These are phyloP conservation scores for Blastobotrys parvus DNA, from an alignment of 805 yeast species.

Conservation along the genomic window DNA sequence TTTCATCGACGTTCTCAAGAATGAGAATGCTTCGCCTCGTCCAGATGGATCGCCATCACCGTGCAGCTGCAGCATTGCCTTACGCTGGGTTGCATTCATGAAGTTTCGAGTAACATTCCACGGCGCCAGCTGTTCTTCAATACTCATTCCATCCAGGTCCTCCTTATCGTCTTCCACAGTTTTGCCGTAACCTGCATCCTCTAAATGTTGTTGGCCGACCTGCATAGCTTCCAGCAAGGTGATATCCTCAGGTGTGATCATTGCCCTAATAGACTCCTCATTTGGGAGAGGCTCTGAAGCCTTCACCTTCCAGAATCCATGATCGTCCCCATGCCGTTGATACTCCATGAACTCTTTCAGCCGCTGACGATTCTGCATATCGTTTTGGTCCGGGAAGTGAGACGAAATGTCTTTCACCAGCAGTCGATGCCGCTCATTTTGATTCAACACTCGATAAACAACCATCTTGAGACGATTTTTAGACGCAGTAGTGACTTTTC, in stretches of 20 bases:
- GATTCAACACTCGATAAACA: constrained; percentile 78
- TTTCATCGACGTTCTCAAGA: constrained; percentile 86
- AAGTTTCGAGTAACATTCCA: constrained; percentile 94
- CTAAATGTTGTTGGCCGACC: constrained; percentile 80
- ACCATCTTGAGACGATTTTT: constrained; percentile 90
- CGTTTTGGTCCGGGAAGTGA: constrained; percentile 95
- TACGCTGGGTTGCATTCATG: constrained; percentile 88
- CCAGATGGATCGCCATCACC: constrained; percentile 96
- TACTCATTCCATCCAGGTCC: constrained; percentile 39
- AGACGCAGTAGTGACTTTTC: constrained; percentile 88
- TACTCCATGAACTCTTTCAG: constrained; percentile 97
- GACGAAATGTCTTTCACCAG: constrained; percentile 79
- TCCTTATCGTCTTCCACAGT: constrained; percentile 35
- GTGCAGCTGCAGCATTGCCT: constrained; percentile 90
- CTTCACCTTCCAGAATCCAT: constrained; percentile 89
- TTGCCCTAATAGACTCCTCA: constrained; percentile 66
- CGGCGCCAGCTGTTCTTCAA: constrained; percentile 82
- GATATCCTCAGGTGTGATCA: constrained; percentile 89
- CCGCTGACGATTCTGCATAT: constrained; percentile 93
- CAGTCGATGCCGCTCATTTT: constrained; percentile 62
- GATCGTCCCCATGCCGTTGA: constrained; percentile 88
- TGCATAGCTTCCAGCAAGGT: constrained; percentile 85
- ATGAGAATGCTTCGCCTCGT: constrained; percentile 80
- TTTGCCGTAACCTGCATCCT: constrained; percentile 58
- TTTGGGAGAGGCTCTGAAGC: constrained; percentile 56